phyloP scores from a whole-genome alignment of 2,329 filamentous ascomycete species.

The Emmonsiellopsis sp. region DNA sequence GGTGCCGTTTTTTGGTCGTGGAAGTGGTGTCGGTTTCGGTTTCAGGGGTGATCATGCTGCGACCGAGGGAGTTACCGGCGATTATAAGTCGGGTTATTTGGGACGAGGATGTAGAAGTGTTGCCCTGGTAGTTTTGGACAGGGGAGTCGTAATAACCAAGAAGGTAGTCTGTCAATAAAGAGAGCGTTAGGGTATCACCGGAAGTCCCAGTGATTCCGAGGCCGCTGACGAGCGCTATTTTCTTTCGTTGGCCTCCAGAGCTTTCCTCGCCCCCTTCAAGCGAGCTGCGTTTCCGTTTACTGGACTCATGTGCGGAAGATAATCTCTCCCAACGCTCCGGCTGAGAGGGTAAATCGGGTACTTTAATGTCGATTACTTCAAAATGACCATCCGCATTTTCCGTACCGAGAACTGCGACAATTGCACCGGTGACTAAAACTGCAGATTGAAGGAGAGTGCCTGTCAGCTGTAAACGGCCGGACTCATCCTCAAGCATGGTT shows the following conservation, averaged over 20 bases:
- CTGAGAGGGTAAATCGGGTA: constrained; percentile 77
- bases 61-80: constrained; percentile 73
- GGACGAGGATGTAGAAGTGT: constrained; percentile 34
- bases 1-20: constrained; percentile 36
- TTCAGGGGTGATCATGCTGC: constrained; percentile 23
- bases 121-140: constrained; percentile 44
- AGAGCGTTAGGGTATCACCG: constrained; percentile 64
- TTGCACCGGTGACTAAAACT: constrained; percentile 81
- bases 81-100: constrained; percentile 79
- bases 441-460: constrained; percentile 59
- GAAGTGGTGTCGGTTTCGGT: constrained; percentile 28
- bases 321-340: constrained; percentile 68
- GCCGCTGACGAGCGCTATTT: constrained; percentile 83
- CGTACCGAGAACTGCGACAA: constrained; percentile 88
- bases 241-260: constrained; percentile 47
- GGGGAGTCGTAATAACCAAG: constrained; percentile 61
- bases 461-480: constrained; percentile 70
- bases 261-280: constrained; percentile 16
- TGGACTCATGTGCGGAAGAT: constrained; percentile 19
- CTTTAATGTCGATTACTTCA: constrained; percentile 80
- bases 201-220: constrained; percentile 70
- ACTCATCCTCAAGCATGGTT: constrained; percentile 91
- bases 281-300: constrained; percentile 22
- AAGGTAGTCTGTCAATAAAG: constrained; percentile 76
- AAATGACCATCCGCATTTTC: constrained; percentile 90